Evolutionary conservation across 2,329 filamentous ascomycete genomes (phyloP).

Genomic region (Sarocladium strictum): DNA sequence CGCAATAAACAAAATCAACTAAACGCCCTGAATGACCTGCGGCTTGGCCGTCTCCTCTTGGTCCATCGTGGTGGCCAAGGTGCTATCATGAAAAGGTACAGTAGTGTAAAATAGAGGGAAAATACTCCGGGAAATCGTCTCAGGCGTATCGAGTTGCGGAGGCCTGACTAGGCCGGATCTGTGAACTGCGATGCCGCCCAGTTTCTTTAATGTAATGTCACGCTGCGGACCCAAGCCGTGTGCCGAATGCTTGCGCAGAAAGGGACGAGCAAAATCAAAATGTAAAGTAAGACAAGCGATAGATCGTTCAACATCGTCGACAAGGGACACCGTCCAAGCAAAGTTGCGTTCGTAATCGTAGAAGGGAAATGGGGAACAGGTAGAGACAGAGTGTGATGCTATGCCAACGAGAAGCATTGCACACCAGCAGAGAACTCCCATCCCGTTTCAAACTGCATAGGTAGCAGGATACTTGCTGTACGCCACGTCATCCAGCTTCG

Average conservation of each 20-base stretch:
- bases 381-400: neutral
- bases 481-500: constrained; percentile 25
- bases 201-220: neutral
- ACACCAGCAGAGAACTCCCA: neutral
- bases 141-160: neutral
- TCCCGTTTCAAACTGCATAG: neutral
- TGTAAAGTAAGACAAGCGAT: constrained; percentile 9
- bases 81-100: neutral
- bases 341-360: constrained; percentile 1
- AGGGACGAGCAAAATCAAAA: constrained; percentile 1
- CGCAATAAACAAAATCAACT: neutral
- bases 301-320: neutral
- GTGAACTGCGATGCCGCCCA: neutral
- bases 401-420: neutral
- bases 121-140: neutral
- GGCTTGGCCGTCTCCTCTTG: constrained; percentile 1
- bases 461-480: constrained; percentile 20
- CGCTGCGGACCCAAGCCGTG: neutral
- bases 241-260: constrained; percentile 4
- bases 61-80: neutral
- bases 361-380: neutral
- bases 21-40: constrained; percentile 3
- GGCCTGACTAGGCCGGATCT: neutral
- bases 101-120: neutral
- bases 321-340: neutral